phyloP scores from a whole-genome alignment of 192 early-diverging fungal genomes.

The Linderina pennispora region DNA sequence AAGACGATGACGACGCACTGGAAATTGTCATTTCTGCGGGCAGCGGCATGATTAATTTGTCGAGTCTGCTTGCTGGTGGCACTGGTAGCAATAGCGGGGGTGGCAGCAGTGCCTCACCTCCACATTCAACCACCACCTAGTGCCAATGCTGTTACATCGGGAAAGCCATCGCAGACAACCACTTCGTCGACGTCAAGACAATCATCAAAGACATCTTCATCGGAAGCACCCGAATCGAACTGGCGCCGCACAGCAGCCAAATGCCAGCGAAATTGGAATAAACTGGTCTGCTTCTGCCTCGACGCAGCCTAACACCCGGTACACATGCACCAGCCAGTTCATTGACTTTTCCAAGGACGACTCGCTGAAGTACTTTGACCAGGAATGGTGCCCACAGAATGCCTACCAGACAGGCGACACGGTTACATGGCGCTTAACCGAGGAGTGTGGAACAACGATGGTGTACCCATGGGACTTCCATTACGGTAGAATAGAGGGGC shows the following conservation, averaged over 20 bases:
- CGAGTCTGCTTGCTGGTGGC: neutral
- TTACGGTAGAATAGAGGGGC: conserved; percentile 29
- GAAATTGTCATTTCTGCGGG: neutral
- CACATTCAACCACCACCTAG: no score
- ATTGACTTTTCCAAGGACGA: conserved; percentile 20
- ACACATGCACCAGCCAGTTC: conserved; percentile 28
- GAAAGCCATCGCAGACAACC: no score
- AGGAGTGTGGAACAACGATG: conserved; percentile 40
- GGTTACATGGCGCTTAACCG: conserved; percentile 29
- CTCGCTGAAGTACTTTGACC: conserved; percentile 33
- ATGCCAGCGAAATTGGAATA: no score
- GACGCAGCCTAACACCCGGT: no score
- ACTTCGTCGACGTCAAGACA: no score
- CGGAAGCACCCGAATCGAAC: no score
- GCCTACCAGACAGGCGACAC: conserved; percentile 28
- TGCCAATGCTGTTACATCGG: no score
- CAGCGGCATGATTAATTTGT: neutral
- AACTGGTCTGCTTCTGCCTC: neutral
- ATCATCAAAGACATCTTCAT: no score
- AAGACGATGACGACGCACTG: neutral
- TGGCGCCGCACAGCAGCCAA: no score
- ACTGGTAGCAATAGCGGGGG: neutral
- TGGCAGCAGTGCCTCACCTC: neutral
- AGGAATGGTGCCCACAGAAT: conserved; percentile 44
- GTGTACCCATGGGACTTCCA: conserved; percentile 36